Percentiles rank a stretch among this genome's conserved stretches.
These are phyloP conservation scores for Penicillium samsonianum DNA, from an alignment of 495 filamentous ascomycete species.

Conservation along the genomic window DNA sequence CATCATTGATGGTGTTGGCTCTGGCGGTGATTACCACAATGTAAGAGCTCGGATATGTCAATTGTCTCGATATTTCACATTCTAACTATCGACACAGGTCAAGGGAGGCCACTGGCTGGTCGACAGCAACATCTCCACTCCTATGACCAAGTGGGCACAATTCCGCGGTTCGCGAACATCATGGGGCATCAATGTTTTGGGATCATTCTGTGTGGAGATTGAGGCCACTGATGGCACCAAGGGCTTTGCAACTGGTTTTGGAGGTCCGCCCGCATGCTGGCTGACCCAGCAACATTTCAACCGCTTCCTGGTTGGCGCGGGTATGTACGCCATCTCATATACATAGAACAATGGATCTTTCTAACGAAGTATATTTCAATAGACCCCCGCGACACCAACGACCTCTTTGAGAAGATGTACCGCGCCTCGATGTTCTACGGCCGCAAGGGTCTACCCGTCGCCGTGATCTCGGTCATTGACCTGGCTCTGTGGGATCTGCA, in stretches of 20 bases:
- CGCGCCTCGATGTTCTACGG: slow-evolving; percentile 94
- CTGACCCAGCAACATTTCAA: slow-evolving; percentile 88
- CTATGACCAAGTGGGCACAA: slow-evolving; percentile 84
- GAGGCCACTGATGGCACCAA: slow-evolving; percentile 86
- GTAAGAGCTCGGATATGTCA: slow-evolving; percentile 35
- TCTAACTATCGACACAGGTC: slow-evolving; percentile 44
- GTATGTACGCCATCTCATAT: slow-evolving; percentile 33
- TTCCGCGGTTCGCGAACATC: slow-evolving; percentile 85
- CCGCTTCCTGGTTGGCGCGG: slow-evolving; percentile 81
- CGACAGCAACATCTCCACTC: slow-evolving; percentile 86
- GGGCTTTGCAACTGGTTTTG: slow-evolving; percentile 91
- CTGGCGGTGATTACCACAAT: slow-evolving; percentile 94
- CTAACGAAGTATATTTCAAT: slow-evolving; percentile 1
- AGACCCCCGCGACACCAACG: slow-evolving; percentile 86
- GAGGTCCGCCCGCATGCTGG: slow-evolving; percentile 92
- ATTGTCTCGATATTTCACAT: neutral
- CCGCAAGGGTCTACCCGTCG: slow-evolving; percentile 83
- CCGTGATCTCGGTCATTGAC: slow-evolving; percentile 91
- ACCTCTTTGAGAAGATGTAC: slow-evolving; percentile 95
- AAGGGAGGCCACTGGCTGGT: slow-evolving; percentile 91
- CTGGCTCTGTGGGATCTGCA: slow-evolving; percentile 88
- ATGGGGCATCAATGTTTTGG: slow-evolving; percentile 94
- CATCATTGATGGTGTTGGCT: slow-evolving; percentile 82
- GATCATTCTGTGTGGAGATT: slow-evolving; percentile 91
- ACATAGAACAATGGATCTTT: neutral